phyloP scores from a whole-genome alignment of 345 rosid genomes.

The Theobroma cacao region DNA sequence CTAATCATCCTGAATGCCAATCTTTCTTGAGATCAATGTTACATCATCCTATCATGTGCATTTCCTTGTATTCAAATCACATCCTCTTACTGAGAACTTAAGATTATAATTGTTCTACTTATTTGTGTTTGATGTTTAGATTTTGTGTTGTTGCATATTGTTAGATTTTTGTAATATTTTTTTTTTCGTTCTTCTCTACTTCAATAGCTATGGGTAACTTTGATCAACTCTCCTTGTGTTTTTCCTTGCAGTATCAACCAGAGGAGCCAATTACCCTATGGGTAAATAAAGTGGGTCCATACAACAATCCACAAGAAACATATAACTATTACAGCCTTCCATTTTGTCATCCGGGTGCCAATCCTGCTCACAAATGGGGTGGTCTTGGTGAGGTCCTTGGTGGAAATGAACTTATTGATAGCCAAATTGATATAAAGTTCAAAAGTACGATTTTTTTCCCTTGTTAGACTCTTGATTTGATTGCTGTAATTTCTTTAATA shows the following conservation, averaged over 20 bases:
- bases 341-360: conserved; percentile 67
- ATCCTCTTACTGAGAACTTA: neutral
- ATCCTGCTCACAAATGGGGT: conserved; percentile 94
- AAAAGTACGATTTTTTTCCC: conserved; percentile 52
- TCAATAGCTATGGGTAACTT: neutral
- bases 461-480: conserved; percentile 1
- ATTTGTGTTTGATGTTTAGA: neutral
- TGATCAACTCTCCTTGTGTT: conserved; percentile 9
- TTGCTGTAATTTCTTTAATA: neutral
- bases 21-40: neutral
- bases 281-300: conserved; percentile 99
- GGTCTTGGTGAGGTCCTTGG: conserved; percentile 99
- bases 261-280: conserved; percentile 86
- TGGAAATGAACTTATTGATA: conserved; percentile 98
- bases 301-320: conserved; percentile 98
- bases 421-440: conserved; percentile 79
- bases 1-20: neutral
- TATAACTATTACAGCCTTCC: conserved; percentile 99
- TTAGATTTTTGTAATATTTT: neutral
- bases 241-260: conserved; percentile 61
- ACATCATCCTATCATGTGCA: neutral
- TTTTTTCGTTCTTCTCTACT: neutral
- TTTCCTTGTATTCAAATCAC: neutral
- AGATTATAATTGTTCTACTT: neutral
- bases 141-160: neutral